Base-by-base conservation (phyloP, 2,329 filamentous ascomycete species). In the Penicillium fuscoglaucum region DNA sequence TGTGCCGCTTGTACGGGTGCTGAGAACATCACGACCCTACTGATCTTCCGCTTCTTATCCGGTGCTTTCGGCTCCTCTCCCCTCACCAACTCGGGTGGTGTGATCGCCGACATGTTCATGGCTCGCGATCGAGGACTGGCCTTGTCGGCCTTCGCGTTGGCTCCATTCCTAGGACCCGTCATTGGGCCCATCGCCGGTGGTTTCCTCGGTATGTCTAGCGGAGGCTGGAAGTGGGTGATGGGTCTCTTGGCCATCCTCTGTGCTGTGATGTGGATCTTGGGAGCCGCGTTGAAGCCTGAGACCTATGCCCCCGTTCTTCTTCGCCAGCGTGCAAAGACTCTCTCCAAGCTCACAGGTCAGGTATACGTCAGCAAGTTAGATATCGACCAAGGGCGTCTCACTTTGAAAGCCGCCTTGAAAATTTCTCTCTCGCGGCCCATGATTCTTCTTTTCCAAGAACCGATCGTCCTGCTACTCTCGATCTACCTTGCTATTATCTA, bases 11-110 rank as follows among this genome's bases (percentile, higher is more conserved):
- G 79, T 19, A 83, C 84, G 1, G 86, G 82, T 9, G 76, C 83
- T 0, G 75, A 83, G 57, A 86, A 83, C 63, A 84, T 87, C 59
- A 77, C 77, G 48, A 83, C 83, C 1, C 76, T 91, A 2, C 74
- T 90, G 33, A 80, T 89, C n/a, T 78, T 89, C 40, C 83, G 88
- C 39, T 90, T 90, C 76, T 84, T 90, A 53, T 83, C 83, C 6
- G 85, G 86, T 39, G 74, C 83, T 7, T 87, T 87, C 67, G 86
- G 85, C 10, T 83, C 84, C 1, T 84, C 83, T 8, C 83, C 85
- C 3, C 75, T 88, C 62, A 87, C 84, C 33, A 87, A 87, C 66
- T 82, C 83, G 2, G 84, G 84, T 2, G 85, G 84, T 54, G 83
- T 86, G 9, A 84, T 87, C 59, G 83, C 85, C 12, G 85, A 88